Evolutionary conservation across 2,329 filamentous ascomycete genomes (phyloP).

Genomic region (Raffaelea albimanens): DNA sequence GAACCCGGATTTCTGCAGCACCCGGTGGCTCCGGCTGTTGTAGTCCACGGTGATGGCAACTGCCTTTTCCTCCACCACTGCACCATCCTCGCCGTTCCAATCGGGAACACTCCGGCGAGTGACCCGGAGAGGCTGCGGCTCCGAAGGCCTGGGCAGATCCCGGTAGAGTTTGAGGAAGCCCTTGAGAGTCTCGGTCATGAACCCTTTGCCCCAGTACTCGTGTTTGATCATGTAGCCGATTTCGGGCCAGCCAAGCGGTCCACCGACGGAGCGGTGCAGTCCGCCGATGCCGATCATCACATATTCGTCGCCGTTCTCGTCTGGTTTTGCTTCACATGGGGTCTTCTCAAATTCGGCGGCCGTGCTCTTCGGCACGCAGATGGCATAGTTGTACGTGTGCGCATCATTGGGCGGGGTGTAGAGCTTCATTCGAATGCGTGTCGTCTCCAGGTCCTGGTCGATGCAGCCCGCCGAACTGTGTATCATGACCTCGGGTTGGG

Average conservation of each 20-base stretch:
- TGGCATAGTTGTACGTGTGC: constrained; percentile 46
- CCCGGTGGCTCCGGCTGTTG: constrained; percentile 44
- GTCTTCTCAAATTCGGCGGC: too few species aligned
- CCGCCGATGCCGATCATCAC: constrained; percentile 44
- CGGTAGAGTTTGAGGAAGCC: constrained; percentile 38
- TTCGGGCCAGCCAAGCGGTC: constrained; percentile 41
- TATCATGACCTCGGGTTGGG: constrained; percentile 52
- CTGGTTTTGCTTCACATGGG: too few species aligned
- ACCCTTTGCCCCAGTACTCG: constrained; percentile 45
- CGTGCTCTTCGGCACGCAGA: constrained; percentile 36
- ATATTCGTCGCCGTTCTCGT: neutral
- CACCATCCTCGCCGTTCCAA: constrained; percentile 12
- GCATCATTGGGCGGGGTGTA: constrained; percentile 40
- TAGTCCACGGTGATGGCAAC: constrained; percentile 35
- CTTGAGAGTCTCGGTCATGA: constrained; percentile 45
- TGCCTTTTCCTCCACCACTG: constrained; percentile 29
- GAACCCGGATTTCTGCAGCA: constrained; percentile 50
- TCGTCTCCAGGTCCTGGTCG: constrained; percentile 35
- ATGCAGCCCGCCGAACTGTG: constrained; percentile 36
- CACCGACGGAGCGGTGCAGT: constrained; percentile 23
- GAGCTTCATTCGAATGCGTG: constrained; percentile 27
- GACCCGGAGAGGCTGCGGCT: constrained; percentile 26
- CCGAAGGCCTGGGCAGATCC: constrained; percentile 35
- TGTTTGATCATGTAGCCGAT: constrained; percentile 47
- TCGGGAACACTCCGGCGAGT: constrained; percentile 25